phyloP scores from a whole-genome alignment of 1,139 yeast species.

The Saccharomyces hybrid region DNA sequence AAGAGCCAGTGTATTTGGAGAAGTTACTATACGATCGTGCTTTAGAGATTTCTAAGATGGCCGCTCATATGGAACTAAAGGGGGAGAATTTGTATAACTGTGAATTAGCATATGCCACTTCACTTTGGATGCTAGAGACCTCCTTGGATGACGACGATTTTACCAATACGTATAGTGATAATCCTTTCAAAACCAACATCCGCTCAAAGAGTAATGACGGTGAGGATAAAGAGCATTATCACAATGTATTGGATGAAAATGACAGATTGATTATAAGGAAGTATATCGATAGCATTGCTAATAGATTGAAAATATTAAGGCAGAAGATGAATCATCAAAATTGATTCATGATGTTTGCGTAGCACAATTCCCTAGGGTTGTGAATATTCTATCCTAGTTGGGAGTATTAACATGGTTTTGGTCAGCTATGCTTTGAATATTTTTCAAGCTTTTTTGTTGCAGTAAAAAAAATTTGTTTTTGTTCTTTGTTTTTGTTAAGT shows the following conservation, averaged over 20 bases:
- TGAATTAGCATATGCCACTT: conserved; percentile 81
- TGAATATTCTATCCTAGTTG: too few species aligned
- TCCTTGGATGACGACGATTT: conserved; percentile 40
- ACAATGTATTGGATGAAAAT: conserved; percentile 48
- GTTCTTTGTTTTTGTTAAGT: too few species aligned
- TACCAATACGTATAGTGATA: background rate
- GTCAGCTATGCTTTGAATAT: too few species aligned
- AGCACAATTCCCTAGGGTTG: too few species aligned
- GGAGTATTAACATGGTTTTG: too few species aligned
- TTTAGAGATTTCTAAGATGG: conserved; percentile 81
- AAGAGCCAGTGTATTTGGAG: conserved; percentile 53
- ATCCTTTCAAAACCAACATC: background rate
- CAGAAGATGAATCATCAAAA: conserved; percentile 14
- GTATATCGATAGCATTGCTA: conserved; percentile 67
- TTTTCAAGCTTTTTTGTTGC: too few species aligned
- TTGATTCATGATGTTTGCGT: background rate
- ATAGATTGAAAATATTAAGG: conserved; percentile 54
- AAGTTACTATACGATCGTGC: conserved; percentile 87
- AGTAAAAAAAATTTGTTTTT: too few species aligned
- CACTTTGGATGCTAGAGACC: conserved; percentile 93
- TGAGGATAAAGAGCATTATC: background rate
- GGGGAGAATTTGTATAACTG: conserved; percentile 73
- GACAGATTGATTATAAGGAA: conserved; percentile 71
- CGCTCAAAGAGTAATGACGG: background rate
- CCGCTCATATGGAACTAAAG: conserved; percentile 80